Evolutionary conservation across 805 yeast genomes (phyloP).

Genomic region (Wickerhamomyces mucosus): DNA sequence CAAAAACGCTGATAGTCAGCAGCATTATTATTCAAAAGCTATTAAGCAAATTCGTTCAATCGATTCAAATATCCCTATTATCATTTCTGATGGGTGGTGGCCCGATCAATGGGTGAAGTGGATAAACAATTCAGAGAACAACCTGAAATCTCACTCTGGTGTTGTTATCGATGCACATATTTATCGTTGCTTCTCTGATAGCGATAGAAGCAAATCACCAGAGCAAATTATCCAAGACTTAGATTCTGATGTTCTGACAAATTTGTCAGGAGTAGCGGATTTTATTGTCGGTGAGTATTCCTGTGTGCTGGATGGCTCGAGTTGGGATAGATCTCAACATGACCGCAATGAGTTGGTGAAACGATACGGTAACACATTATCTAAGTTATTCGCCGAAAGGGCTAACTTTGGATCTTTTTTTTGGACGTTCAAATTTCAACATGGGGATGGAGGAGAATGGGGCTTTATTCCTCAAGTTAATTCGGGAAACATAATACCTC

Average conservation of each 20-base stretch:
- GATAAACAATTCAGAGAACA: slow-evolving; percentile 35
- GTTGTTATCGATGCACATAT: slow-evolving; percentile 77
- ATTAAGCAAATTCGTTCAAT: slow-evolving; percentile 45
- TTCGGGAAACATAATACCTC: slow-evolving; percentile 41
- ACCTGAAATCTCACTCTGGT: slow-evolving; percentile 33
- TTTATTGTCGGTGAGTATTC: slow-evolving; percentile 84
- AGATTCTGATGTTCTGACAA: slow-evolving; percentile 37
- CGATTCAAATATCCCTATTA: slow-evolving; percentile 53
- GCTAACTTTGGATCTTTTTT: slow-evolving; percentile 71
- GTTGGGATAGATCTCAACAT: slow-evolving; percentile 52
- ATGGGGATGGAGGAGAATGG: slow-evolving; percentile 97
- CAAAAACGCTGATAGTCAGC: slow-evolving; percentile 41
- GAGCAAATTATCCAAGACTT: slow-evolving; percentile 53
- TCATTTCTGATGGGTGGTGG: slow-evolving; percentile 95
- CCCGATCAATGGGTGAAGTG: slow-evolving; percentile 68
- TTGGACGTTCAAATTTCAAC: slow-evolving; percentile 84
- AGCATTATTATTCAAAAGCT: slow-evolving; percentile 57
- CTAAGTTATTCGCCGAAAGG: slow-evolving; percentile 34
- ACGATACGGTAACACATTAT: slow-evolving; percentile 53
- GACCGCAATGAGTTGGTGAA: slow-evolving; percentile 47
- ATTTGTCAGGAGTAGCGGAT: slow-evolving; percentile 47
- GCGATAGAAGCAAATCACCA: slow-evolving; percentile 59
- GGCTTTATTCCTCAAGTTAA: slow-evolving; percentile 74
- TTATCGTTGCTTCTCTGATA: slow-evolving; percentile 77
- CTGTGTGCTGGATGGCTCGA: slow-evolving; percentile 67